Conservation (phyloP, 768 basidiomycete genomes). For the Pulveroboletus sp. region DNA sequence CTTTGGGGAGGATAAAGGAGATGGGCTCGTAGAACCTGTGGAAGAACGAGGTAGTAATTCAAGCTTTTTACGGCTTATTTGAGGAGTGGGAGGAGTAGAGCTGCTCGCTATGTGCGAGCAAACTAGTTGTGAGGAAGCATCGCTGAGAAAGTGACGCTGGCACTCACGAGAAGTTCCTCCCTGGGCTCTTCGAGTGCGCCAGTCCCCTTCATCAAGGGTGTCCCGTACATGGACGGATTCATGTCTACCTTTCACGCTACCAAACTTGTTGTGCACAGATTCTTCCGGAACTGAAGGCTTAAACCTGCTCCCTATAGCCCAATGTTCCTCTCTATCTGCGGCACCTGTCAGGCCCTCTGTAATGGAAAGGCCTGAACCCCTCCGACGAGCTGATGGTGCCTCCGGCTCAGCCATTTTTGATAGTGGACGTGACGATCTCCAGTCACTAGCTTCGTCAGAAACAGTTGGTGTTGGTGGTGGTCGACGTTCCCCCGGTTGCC, state of each 20-base stretch:
- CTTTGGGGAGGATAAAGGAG: conserved; percentile 78
- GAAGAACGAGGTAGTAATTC: conserved; percentile 81
- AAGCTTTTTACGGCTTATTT: conserved; percentile 72
- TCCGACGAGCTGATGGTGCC: conserved; percentile 46
- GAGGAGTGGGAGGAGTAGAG: conserved; percentile 80
- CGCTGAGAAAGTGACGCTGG: conserved; percentile 18
- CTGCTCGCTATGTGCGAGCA: conserved; percentile 44
- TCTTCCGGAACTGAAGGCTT: conserved; percentile 46
- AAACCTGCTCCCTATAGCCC: conserved; percentile 74
- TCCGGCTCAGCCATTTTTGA: conserved; percentile 44
- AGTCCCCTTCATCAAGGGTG: conserved; percentile 59
- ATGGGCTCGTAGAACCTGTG: conserved; percentile 58
- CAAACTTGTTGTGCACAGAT: conserved; percentile 38
- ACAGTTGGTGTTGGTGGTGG: conserved; percentile 42
- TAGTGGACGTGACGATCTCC: conserved; percentile 56
- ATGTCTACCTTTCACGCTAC: conserved; percentile 43
- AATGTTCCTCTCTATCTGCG: conserved; percentile 77
- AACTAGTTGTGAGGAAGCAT: conserved; percentile 11
- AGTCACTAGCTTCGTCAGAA: conserved; percentile 63
- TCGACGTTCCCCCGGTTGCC: conserved; percentile 39
- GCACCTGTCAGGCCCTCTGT: conserved; percentile 40
- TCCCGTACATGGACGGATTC: conserved; percentile 55
- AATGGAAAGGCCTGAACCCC: conserved; percentile 51
- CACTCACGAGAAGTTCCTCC: conserved; percentile 61
- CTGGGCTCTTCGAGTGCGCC: conserved; percentile 53